Base-by-base conservation (phyloP, 129 eudicot species). In the Saposhnikovia divaricata region DNA sequence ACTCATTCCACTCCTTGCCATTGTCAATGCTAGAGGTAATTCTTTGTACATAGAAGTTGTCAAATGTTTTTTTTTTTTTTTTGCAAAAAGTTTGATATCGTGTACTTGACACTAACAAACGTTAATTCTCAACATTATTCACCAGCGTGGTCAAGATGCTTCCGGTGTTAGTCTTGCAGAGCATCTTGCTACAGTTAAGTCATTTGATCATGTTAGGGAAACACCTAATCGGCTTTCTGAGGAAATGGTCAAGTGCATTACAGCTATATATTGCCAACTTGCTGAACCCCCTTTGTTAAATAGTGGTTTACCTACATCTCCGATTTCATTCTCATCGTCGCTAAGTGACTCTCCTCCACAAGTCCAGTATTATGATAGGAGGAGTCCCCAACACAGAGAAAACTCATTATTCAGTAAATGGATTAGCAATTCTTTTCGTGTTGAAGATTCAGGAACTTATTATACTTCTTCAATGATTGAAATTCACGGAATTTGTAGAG, bases 241-340 rank as follows among this genome's bases (percentile, higher is more conserved):
- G 92, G 97, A 91, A 80, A 87, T 94, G 98, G 68, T 94, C 25
- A 88, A 80, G 84, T 91, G 93, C 88, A 86, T 94, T 65, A 80
- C 93, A 38, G 76, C 89, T 72, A 83, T 94, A 19, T 91, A 88
- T 81, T 86, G 84, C 74, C 88, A 91, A 75, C 90, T 94, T 72
- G 90, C 93, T 16, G 93, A 90, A 39, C 92, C 92, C 71, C 91
- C 97, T 10, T 81, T 88, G 81, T 51, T 79, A 75, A 82, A 78
- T 66, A 91, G 81, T 40, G 85, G 84, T 13, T 87, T 87, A 69
- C 77, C 83, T 44, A 84, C 92, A 40, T 85, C 96, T 74, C 90
- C 91, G 1, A 46, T 86, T 61, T 91, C 97, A 78, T 81, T 86
- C 66, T 83, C 90, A 18, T 87, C 97, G 53, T 85, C 89, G 46